Conservation (phyloP, 495 filamentous ascomycete genomes). For the Alectoria sarmentosa region DNA sequence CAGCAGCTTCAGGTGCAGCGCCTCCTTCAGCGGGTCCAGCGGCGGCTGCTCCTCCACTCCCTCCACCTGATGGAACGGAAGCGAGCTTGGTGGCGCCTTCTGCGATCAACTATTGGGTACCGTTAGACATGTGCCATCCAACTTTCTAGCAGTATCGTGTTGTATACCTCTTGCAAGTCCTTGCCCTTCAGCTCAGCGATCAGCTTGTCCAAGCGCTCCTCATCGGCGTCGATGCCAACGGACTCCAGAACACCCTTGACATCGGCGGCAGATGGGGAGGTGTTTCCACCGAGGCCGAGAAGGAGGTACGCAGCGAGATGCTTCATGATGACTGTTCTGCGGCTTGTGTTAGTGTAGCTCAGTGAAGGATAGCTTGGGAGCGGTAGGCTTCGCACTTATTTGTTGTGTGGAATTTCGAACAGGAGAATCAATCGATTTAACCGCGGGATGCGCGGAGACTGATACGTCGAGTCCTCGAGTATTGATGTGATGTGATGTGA, state of each 20-base stretch:
- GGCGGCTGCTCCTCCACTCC: conserved; percentile 56
- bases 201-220: conserved; percentile 77
- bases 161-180: conserved; percentile 84
- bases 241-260: conserved; percentile 87
- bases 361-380: background rate
- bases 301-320: conserved; percentile 99
- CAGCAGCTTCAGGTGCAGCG: conserved; percentile 59
- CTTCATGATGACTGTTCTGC: conserved; percentile 79
- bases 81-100: conserved; percentile 91
- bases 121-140: conserved; percentile 4
- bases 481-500: conserved; percentile 14
- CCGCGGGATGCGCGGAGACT: conserved; percentile 81
- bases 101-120: conserved; percentile 68
- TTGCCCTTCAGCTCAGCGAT: conserved; percentile 93
- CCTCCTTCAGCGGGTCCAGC: conserved; percentile 56
- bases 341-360: conserved; percentile 8
- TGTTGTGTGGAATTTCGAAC: conserved; percentile 43
- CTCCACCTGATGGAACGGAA: conserved; percentile 93
- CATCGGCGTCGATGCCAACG: conserved; percentile 92
- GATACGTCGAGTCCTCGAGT: conserved; percentile 63
- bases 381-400: conserved; percentile 11
- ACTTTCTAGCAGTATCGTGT: background rate
- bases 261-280: conserved; percentile 76
- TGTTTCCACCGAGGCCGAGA: conserved; percentile 88
- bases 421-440: conserved; percentile 95